A percentile compares a stretch with the other conserved stretches of the same genome.
These are phyloP conservation scores for Trypanosoma theileri DNA, from an alignment of 208 protist species.

Conservation along the genomic window DNA sequence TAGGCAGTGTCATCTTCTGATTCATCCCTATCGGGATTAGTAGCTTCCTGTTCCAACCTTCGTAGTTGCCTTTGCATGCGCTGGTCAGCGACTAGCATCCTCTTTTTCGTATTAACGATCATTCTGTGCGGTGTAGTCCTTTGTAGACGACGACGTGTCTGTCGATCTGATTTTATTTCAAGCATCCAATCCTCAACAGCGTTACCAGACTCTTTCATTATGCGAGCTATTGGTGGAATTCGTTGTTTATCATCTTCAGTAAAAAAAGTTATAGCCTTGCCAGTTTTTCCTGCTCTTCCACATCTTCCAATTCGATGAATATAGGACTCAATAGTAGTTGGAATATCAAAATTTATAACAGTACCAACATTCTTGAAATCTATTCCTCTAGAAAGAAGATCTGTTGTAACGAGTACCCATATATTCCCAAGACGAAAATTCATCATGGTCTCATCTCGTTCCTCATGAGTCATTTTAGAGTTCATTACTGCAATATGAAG, in stretches of 20 bases:
- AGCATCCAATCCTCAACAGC: constrained; percentile 95
- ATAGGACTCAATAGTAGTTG: constrained; percentile 92
- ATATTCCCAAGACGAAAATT: constrained; percentile 95
- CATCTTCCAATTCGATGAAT: constrained; percentile 96
- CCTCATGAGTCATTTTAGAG: constrained; percentile 80
- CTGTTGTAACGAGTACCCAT: constrained; percentile 97
- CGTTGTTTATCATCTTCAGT: constrained; percentile 93
- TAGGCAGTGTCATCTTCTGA: not conserved
- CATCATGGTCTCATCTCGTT: constrained; percentile 93
- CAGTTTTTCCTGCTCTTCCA: constrained; percentile 85
- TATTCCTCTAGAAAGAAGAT: constrained; percentile 97
- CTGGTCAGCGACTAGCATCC: constrained; percentile 78
- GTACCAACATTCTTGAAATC: constrained; percentile 97
- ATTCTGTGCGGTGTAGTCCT: constrained; percentile 79
- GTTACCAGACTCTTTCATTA: constrained; percentile 93
- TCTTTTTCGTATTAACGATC: constrained; percentile 85
- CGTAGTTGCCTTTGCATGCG: constrained; percentile 70
- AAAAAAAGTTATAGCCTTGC: constrained; percentile 96
- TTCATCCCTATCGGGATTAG: constrained; percentile 20
- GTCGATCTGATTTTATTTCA: constrained; percentile 75
- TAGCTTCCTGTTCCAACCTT: constrained; percentile 58
- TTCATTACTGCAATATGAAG: constrained; percentile 92
- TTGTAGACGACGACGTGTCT: constrained; percentile 52
- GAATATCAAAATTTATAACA: constrained; percentile 99
- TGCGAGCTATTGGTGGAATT: constrained; percentile 88